Evolutionary conservation across 2,329 filamentous ascomycete genomes (phyloP).

Genomic region (Phaeosphaeriaceae sp.): DNA sequence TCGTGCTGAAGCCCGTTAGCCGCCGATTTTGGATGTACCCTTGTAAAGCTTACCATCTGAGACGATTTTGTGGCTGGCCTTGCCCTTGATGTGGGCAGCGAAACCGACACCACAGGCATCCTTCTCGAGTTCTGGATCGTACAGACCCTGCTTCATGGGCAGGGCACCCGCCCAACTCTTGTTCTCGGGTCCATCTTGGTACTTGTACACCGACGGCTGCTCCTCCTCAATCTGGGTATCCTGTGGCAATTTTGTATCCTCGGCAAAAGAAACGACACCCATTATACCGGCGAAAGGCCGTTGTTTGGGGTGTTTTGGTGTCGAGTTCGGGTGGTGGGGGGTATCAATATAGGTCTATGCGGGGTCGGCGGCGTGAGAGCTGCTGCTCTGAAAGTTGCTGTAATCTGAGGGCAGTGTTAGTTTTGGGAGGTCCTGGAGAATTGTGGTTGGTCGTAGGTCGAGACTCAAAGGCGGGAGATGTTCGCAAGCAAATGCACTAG

Average conservation of each 20-base stretch:
- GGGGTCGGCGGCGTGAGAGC: slow-evolving; percentile 17
- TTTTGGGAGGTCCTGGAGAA: background rate
- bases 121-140: slow-evolving; percentile 95
- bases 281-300: slow-evolving; percentile 63
- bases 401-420: background rate
- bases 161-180: slow-evolving; percentile 95
- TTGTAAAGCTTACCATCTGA: slow-evolving; percentile 79
- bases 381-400: slow-evolving; percentile 30
- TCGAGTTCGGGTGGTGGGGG: slow-evolving; percentile 24
- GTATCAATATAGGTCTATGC: slow-evolving; percentile 29
- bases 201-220: slow-evolving; percentile 77
- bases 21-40: slow-evolving; percentile 17
- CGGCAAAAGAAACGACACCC: slow-evolving; percentile 61
- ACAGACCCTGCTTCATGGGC: slow-evolving; percentile 97
- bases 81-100: slow-evolving; percentile 97
- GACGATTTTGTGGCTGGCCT: slow-evolving; percentile 96
- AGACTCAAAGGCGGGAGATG: background rate
- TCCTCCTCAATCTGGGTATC: slow-evolving; percentile 63
- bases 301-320: slow-evolving; percentile 39
- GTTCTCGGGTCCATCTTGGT: slow-evolving; percentile 78
- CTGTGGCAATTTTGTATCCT: slow-evolving; percentile 59
- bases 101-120: slow-evolving; percentile 99
- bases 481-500: slow-evolving; percentile 16
- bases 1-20: slow-evolving; percentile 67
- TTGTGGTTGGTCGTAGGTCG: slow-evolving; percentile 2